Evolutionary conservation across 225 moss, liverwort and hornwort genomes (phyloP), one percentile per base, ranked within the genome.

Genomic region (Straminergon stramineum): DNA sequence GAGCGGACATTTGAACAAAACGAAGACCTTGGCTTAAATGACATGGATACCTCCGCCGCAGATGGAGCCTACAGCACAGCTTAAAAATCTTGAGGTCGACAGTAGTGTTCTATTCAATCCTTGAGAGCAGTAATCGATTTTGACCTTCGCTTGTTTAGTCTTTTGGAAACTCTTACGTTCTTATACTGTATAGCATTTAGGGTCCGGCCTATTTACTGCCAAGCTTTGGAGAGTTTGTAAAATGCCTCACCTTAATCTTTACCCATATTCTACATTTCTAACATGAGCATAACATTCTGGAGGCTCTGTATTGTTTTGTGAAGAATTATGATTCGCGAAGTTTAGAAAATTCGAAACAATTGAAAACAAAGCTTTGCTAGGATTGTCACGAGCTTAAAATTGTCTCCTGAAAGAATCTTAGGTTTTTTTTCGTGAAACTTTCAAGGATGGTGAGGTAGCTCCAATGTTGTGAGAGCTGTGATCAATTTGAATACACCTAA

Each of bases 1-100:
- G 93, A 91, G 84, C 92, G 97, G 87, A 91, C 94, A 8, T 95
- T 95, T 90, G 94, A 96, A 57, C 96, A 96, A 73, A 93, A 97
- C 57, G 95, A 96, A 90, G 97, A 96, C 60, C 96, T 97, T 86
- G 96, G 97, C 78, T 85, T 96, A 16, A 93, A 96, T 90, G 97
- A 97, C 91, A 97, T 97, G 86, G 94, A 97, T 84, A 97, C 96
- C n/a, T 90, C 95, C 24, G 74, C 93, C 23, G 96, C 97, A 37
- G 96, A 96, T 89, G 93, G 57, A 66, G 97, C 96, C 41, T 96
- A 88, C 60, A 32, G 89, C 76, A 55, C 68, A 69, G 28, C 68
- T 39, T 88, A 84, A 84, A 64, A 31, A 75, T 28, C 11, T 35
- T 70, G 34, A 45, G 57, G 26, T 58, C 11, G 20, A 53, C 53